Conservation (phyloP, 1,284 basidiomycete genomes). For the Irpex rosettiformis region DNA sequence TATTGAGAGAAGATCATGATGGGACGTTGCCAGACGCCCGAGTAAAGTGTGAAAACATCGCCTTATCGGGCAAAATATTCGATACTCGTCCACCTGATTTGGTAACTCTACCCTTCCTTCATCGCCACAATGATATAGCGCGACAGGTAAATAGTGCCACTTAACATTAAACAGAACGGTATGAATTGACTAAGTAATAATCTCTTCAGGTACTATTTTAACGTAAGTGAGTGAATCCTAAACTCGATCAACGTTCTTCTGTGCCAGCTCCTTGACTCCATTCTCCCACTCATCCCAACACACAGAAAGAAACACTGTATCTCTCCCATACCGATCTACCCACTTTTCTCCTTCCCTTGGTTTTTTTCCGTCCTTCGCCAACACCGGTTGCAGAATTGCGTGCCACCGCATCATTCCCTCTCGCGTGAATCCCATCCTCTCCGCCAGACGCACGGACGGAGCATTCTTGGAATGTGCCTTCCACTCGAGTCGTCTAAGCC, state of each 20-base stretch:
- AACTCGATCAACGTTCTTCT: constrained; percentile 11
- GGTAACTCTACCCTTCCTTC: too few relatives aligned
- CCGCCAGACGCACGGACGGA: constrained; percentile 47
- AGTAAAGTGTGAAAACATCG: too few relatives aligned
- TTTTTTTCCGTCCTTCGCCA: constrained; percentile 30
- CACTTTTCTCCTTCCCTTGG: constrained; percentile 38
- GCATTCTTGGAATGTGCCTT: constrained; percentile 48
- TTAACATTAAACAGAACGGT: too few relatives aligned
- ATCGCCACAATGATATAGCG: too few relatives aligned
- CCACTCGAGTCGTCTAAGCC: constrained; percentile 67
- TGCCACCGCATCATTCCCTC: constrained; percentile 60
- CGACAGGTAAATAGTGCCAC: too few relatives aligned
- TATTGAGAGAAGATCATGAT: too few relatives aligned
- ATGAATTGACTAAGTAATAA: too few relatives aligned
- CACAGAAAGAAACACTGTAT: constrained; percentile 44
- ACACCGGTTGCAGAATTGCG: constrained; percentile 36
- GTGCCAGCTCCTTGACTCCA: constrained; percentile 43
- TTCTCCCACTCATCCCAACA: constrained; percentile 69
- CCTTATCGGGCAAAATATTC: too few relatives aligned
- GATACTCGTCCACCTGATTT: too few relatives aligned
- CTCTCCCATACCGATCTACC: constrained; percentile 35
- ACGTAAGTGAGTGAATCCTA: too few relatives aligned
- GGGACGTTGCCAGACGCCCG: too few relatives aligned
- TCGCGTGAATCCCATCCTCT: constrained; percentile 55
- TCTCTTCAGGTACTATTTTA: too few relatives aligned